Conservation (phyloP, 176 grass and related monocot genomes). For the Cymbopogon citratus region DNA sequence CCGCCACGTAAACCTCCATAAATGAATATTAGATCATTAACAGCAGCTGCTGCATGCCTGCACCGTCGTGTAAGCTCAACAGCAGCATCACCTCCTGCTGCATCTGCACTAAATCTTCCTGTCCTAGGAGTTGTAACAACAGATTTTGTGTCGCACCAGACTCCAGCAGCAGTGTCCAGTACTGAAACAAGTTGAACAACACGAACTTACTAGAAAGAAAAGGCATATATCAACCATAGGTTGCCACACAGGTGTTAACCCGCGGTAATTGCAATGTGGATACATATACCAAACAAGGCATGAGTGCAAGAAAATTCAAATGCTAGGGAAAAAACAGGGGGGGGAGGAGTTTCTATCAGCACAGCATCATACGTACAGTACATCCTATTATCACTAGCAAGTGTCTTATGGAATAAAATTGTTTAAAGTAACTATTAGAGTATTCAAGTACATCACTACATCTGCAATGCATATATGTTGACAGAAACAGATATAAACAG, state of each 20-base stretch:
- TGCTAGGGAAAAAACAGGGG: background rate
- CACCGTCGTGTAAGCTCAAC: conserved; percentile 89
- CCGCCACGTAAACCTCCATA: conserved; percentile 95
- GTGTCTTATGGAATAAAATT: background rate
- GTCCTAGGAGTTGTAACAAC: conserved; percentile 95
- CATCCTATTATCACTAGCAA: conserved; percentile 7
- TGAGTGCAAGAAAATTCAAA: conserved; percentile 2
- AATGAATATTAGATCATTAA: conserved; percentile 95
- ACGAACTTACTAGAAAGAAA: conserved; percentile 2
- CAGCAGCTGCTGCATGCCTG: conserved; percentile 90
- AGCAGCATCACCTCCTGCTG: conserved; percentile 87
- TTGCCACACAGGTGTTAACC: background rate
- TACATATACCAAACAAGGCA: background rate
- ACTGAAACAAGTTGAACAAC: conserved; percentile 54
- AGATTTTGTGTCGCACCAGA: conserved; percentile 93
- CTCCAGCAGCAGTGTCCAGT: conserved; percentile 94
- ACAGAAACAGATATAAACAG: conserved; percentile 3
- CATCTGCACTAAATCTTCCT: conserved; percentile 90
- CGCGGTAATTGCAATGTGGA: background rate
- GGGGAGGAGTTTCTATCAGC: background rate
- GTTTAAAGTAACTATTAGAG: conserved; percentile 16
- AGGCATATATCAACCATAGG: background rate
- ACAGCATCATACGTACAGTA: background rate
- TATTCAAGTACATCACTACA: background rate
- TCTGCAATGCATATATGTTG: background rate